Base-by-base conservation (phyloP, 179 eudicot genomes). In the Beta lomatogona region DNA sequence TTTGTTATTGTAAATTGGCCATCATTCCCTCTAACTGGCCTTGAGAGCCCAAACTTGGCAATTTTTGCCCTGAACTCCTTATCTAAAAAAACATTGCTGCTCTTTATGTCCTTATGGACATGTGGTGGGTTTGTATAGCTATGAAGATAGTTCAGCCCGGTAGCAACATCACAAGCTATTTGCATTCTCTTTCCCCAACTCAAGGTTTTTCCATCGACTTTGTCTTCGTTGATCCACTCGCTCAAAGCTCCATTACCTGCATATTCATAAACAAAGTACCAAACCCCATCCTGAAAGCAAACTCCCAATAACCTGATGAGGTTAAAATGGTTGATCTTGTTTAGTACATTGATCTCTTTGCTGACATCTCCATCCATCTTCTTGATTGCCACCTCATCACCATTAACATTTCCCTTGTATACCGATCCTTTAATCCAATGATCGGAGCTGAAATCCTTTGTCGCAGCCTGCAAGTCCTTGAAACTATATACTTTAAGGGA, bases 251-350 rank as follows among this genome's bases (percentile, higher is more conserved):
- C 93, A 67, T 89, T 91, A 11, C 77, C 52, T 82, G 91, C 90
- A 81, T 88, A 89, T 76, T 89, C 95, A 68, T 83, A 92, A 18
- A 91, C 83, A 19, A 91, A 91, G 85, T 88, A 90, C 88, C 87
- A 88, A 74, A 76, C 48, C 13, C 88, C 88, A 4, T 84, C 83
- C 21, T 83, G 50, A 48, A 77, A 80, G 61, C 92, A 90, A 82
- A 88, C 83, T 14, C 97, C 95, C 57, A 73, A 78, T 60, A 93
- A 89, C 14, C 80, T 89, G 73, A 89, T 84, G 28, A 92, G 85
- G 77, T 88, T 93, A 80, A 89, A 86, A 83, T 93, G 97, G 74
- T 89, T 89, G 79, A 92, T 86, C 89, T 89, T 87, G 82, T 84
- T 86, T 28, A 93, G 80, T 53, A 93, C 82, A 59, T 76, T 87